Percentiles rank a stretch among this genome's conserved stretches.
Evolutionary conservation across 352 stramenopile species (phyloP).

Genomic region (Phytopythium delawarense): DNA sequence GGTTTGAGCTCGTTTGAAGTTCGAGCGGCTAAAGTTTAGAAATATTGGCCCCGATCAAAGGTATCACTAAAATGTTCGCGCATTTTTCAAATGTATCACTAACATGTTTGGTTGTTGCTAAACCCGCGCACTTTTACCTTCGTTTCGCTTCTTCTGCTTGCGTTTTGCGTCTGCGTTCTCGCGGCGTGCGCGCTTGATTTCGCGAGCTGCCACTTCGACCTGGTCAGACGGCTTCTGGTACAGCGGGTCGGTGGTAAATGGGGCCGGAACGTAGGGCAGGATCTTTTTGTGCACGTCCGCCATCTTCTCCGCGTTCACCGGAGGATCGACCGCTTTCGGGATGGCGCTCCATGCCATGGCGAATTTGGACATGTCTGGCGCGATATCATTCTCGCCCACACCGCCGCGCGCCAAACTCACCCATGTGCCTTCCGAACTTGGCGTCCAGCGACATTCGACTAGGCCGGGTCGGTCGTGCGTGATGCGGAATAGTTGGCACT

Average conservation of each 20-base stretch:
- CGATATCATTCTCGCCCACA: no score
- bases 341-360: not conserved
- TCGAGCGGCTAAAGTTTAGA: not conserved
- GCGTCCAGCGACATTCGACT: not conserved
- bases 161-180: slow-evolving; percentile 7
- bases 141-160: slow-evolving; percentile 1
- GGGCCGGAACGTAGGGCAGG: not conserved
- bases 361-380: no score
- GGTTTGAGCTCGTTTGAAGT: no score
- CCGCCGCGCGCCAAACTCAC: not conserved
- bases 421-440: not conserved
- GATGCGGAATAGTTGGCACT: not conserved
- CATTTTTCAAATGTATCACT: not conserved
- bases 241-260: not conserved
- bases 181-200: not conserved
- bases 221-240: not conserved
- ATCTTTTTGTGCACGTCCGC: not conserved
- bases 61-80: not conserved
- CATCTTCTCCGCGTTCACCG: not conserved
- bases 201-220: not conserved
- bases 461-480: not conserved
- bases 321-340: not conserved
- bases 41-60: not conserved
- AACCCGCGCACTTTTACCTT: not conserved
- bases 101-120: not conserved